phyloP scores from a whole-genome alignment of 2,329 filamentous ascomycete genomes.

The Ophiocordyceps unilateralis region DNA sequence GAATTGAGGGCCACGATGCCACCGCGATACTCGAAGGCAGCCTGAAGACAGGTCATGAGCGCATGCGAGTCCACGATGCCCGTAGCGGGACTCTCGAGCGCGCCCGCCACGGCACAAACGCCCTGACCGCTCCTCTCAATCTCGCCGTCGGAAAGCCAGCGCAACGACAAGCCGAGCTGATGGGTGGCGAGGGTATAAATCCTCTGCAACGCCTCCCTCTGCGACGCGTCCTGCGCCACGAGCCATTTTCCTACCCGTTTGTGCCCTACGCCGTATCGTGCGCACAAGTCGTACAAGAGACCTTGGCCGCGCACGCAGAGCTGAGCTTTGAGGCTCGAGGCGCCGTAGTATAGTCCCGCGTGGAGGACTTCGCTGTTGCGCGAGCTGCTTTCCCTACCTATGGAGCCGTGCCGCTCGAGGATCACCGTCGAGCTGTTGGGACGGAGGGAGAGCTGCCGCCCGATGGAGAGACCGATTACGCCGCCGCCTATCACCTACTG shows the following conservation, averaged over 20 bases:
- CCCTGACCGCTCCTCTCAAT: slow-evolving; percentile 51
- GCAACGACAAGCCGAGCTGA: slow-evolving; percentile 43
- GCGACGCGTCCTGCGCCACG: slow-evolving; percentile 62
- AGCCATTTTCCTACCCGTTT: slow-evolving; percentile 82
- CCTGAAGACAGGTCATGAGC: slow-evolving; percentile 67
- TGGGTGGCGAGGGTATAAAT: slow-evolving; percentile 27
- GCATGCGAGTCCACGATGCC: slow-evolving; percentile 82
- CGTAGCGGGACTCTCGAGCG: slow-evolving; percentile 71
- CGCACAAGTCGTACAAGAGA: slow-evolving; percentile 66
- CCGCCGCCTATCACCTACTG: slow-evolving; percentile 42
- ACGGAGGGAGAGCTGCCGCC: slow-evolving; percentile 51
- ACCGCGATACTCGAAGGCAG: slow-evolving; percentile 58
- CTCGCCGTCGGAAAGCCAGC: slow-evolving; percentile 49
- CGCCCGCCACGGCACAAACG: slow-evolving; percentile 52
- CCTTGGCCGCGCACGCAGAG: slow-evolving; percentile 66
- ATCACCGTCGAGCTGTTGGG: slow-evolving; percentile 51
- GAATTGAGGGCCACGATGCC: slow-evolving; percentile 58
- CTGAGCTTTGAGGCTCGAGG: slow-evolving; percentile 57
- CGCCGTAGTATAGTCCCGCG: slow-evolving; percentile 81
- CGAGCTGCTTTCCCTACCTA: slow-evolving; percentile 75
- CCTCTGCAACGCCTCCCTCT: slow-evolving; percentile 44
- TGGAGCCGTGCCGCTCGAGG: slow-evolving; percentile 58
- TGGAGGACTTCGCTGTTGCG: slow-evolving; percentile 95
- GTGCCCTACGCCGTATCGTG: slow-evolving; percentile 47
- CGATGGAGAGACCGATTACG: slow-evolving; percentile 65